Conservation (phyloP, 495 filamentous ascomycete species). For the Neurospora sp. region DNA sequence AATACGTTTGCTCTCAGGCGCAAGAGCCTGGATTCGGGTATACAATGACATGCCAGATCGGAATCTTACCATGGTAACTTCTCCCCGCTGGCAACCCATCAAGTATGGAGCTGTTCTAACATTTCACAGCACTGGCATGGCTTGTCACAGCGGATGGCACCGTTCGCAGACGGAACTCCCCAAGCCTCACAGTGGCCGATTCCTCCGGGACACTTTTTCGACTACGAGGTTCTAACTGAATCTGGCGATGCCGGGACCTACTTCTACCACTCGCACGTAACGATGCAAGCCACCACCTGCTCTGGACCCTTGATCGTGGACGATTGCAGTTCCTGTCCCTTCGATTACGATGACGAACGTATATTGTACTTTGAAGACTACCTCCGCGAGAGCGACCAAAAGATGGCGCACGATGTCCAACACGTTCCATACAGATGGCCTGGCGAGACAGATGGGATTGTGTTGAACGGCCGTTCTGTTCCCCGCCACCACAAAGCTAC, state of each 20-base stretch:
- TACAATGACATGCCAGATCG: conserved; percentile 46
- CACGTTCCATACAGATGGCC: conserved; percentile 31
- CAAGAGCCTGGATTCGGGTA: conserved; percentile 47
- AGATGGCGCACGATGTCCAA: conserved; percentile 32
- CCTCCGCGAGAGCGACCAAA: conserved; percentile 34
- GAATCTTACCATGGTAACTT: conserved; percentile 45
- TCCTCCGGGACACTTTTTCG: conserved; percentile 48
- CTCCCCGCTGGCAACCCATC: background rate
- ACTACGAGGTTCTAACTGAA: conserved; percentile 46
- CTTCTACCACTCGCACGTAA: conserved; percentile 53
- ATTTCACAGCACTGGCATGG: conserved; percentile 51
- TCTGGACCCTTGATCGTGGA: conserved; percentile 46
- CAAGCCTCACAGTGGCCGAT: conserved; percentile 49
- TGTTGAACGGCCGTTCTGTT: conserved; percentile 40
- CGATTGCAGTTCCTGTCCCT: conserved; percentile 34
- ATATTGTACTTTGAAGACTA: conserved; percentile 43
- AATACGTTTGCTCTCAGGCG: conserved; percentile 35
- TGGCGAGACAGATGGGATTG: conserved; percentile 38
- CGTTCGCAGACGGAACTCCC: conserved; percentile 48
- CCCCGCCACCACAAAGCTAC: conserved; percentile 18
- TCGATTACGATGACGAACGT: conserved; percentile 46
- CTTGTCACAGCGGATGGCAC: conserved; percentile 41
- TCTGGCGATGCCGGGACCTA: conserved; percentile 46
- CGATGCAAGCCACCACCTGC: conserved; percentile 44
- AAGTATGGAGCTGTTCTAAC: conserved; percentile 7